Conservation (phyloP, 495 filamentous ascomycete genomes). For the Hyaloscypha finlandica region DNA sequence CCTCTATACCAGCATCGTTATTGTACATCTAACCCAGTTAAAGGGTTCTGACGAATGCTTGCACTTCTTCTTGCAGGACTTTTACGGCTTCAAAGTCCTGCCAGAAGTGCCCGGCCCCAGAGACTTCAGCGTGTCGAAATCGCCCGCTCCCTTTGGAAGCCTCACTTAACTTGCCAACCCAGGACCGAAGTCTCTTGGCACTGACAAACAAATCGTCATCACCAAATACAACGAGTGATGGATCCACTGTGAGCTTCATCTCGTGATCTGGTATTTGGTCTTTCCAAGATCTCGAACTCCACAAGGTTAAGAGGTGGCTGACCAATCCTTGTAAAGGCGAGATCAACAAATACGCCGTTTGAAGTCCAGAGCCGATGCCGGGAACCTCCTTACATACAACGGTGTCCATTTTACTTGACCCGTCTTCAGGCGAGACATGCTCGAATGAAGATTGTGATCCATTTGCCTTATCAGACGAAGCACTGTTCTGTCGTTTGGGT, state of each 20-base stretch:
- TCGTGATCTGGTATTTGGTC: conserved; percentile 51
- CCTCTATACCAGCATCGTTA: not conserved
- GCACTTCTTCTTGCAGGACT: conserved; percentile 25
- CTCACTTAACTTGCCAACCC: conserved; percentile 61
- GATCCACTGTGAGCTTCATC: conserved; percentile 46
- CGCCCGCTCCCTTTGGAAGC: not conserved
- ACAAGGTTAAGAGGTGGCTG: conserved; percentile 58
- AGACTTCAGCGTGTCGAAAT: conserved; percentile 28
- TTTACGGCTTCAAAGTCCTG: conserved; percentile 19
- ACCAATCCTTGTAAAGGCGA: conserved; percentile 74
- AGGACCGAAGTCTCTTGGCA: conserved; percentile 63
- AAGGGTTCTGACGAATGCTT: conserved; percentile 23
- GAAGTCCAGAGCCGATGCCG: conserved; percentile 33
- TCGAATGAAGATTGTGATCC: conserved; percentile 6
- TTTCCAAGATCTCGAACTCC: conserved; percentile 32
- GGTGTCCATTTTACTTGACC: conserved; percentile 8
- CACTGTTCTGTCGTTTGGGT: conserved; percentile 13
- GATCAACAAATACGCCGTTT: conserved; percentile 72
- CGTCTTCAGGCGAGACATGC: conserved; percentile 21
- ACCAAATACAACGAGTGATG: conserved; percentile 76
- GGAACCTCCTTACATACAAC: conserved; percentile 15
- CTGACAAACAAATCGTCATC: conserved; percentile 77
- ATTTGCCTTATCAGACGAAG: conserved; percentile 8
- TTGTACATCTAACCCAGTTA: not conserved
- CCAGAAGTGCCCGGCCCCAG: conserved; percentile 34